These are phyloP conservation scores for Eucalyptus shirleyi DNA, from an alignment of 345 rosid species.

Conservation along the genomic window DNA sequence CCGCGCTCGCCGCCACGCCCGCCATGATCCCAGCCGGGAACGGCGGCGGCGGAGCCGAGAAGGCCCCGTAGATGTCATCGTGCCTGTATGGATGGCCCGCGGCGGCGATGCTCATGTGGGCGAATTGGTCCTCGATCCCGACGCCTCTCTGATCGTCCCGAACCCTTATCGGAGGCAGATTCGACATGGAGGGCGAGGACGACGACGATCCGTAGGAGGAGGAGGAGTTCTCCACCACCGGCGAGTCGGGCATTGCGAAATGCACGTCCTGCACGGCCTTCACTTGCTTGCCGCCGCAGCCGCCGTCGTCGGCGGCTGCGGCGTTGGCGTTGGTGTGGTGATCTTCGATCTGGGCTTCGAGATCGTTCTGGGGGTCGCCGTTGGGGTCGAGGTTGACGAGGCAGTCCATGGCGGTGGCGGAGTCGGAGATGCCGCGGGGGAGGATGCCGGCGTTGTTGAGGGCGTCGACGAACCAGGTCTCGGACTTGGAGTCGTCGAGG, in stretches of 20 bases:
- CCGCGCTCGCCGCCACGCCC: background rate
- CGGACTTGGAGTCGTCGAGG: constrained; percentile 55
- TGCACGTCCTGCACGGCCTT: constrained; percentile 31
- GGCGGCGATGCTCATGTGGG: constrained; percentile 21
- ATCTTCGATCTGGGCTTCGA: constrained; percentile 6
- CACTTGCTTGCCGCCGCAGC: background rate
- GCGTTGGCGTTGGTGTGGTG: background rate
- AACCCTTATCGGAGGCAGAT: constrained; percentile 60
- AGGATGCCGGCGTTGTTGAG: constrained; percentile 54
- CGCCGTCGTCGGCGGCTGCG: background rate
- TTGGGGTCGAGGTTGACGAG: constrained; percentile 30
- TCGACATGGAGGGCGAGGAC: constrained; percentile 56
- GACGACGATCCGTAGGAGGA: constrained; percentile 53
- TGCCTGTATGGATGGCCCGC: constrained; percentile 8
- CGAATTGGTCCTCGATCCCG: constrained; percentile 49
- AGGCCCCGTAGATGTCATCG: constrained; percentile 15
- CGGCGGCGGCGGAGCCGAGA: constrained; percentile 14
- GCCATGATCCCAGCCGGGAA: constrained; percentile 6
- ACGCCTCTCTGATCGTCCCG: constrained; percentile 4
- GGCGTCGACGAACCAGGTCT: constrained; percentile 82
- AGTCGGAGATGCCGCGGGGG: constrained; percentile 56
- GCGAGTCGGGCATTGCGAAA: constrained; percentile 38
- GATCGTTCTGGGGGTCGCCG: background rate
- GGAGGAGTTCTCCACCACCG: constrained; percentile 20
- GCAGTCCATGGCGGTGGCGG: constrained; percentile 28